These are phyloP conservation scores for Leccinum uliginosum DNA, from an alignment of 768 basidiomycete genomes.

Conservation along the genomic window DNA sequence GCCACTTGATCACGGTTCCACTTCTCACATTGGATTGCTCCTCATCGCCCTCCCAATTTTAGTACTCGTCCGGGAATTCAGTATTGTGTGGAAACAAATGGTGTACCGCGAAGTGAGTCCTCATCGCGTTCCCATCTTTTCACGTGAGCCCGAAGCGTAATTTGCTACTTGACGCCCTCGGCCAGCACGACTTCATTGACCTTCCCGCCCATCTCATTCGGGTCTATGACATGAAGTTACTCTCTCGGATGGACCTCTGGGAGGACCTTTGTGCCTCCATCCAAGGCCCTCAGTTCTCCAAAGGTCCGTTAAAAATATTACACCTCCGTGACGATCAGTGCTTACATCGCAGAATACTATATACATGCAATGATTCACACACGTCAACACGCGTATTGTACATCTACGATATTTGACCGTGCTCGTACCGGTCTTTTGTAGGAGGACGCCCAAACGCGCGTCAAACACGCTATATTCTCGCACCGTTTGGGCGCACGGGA, in stretches of 20 bases:
- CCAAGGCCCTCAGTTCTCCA: slow-evolving; percentile 1
- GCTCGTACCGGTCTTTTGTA: neutral
- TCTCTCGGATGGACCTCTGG: slow-evolving; percentile 10
- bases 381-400: neutral
- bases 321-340: neutral
- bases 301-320: slow-evolving; percentile 1
- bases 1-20: slow-evolving; percentile 79
- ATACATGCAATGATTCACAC: neutral
- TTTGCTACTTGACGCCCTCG: slow-evolving; percentile 5
- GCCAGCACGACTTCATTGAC: slow-evolving; percentile 11
- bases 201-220: slow-evolving; percentile 14
- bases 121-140: too few relatives aligned
- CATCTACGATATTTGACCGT: too few relatives aligned
- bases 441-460: slow-evolving; percentile 1
- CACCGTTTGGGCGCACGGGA: slow-evolving; percentile 11
- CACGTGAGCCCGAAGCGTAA: slow-evolving; percentile 1
- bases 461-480: slow-evolving; percentile 13
- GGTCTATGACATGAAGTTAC: slow-evolving; percentile 6
- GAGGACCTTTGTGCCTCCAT: neutral
- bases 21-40: slow-evolving; percentile 80
- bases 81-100: slow-evolving; percentile 86
- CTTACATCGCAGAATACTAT: too few relatives aligned
- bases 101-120: slow-evolving; percentile 40
- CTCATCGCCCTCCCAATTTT: slow-evolving; percentile 90
- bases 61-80: slow-evolving; percentile 89